A percentile compares a stretch with the other conserved stretches of the same genome.
Evolutionary conservation across 2,329 filamentous ascomycete genomes (phyloP).

Genomic region (Fusarium sp.): DNA sequence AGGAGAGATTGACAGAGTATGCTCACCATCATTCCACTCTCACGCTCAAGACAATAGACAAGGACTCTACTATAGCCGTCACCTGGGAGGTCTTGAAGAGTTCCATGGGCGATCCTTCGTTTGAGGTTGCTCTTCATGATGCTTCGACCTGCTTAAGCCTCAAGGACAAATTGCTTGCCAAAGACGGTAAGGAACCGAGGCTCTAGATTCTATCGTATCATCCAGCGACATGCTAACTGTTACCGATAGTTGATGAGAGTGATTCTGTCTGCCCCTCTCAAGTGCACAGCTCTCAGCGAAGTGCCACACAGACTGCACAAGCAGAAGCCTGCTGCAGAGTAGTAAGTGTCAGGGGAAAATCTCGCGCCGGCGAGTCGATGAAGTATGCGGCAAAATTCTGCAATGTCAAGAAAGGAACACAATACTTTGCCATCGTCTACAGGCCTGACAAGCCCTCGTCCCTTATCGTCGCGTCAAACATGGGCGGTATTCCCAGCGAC

Average conservation of each 20-base stretch:
- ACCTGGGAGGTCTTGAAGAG: neutral
- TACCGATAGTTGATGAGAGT: neutral
- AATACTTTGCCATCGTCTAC: constrained; percentile 15
- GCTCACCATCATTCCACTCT: neutral
- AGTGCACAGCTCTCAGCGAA: neutral
- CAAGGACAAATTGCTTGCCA: neutral
- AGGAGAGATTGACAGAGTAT: constrained; percentile 3
- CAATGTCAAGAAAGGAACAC: neutral
- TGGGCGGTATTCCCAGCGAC: neutral
- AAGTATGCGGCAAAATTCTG: neutral
- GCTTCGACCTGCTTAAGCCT: neutral
- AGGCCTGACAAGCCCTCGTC: neutral
- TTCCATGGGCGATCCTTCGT: neutral
- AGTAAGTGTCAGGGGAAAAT: neutral
- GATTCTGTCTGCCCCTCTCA: neutral
- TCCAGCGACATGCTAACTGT: neutral
- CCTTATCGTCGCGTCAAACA: neutral
- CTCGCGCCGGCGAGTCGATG: neutral
- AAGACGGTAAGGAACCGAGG: neutral
- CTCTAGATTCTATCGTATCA: neutral
- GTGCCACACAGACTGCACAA: neutral
- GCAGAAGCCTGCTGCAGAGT: neutral
- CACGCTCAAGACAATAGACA: neutral
- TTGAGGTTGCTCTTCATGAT: neutral
- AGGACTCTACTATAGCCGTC: neutral